Evolutionary conservation across 352 stramenopile genomes (phyloP).

Genomic region (Peronospora belbahrii): DNA sequence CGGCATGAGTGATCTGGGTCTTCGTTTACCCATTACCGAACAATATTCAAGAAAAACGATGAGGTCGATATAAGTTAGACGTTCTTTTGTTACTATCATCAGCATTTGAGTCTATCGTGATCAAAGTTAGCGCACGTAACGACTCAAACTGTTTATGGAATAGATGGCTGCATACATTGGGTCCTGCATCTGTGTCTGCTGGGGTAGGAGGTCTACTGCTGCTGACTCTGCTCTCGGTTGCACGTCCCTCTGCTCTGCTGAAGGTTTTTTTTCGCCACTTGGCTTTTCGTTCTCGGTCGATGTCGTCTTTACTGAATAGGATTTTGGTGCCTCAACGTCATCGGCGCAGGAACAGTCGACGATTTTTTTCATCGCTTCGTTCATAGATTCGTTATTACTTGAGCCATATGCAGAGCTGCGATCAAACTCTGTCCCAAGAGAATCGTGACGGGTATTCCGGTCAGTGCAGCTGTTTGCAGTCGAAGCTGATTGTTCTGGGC

Average conservation of each 20-base stretch:
- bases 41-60: background rate
- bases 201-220: background rate
- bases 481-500: background rate
- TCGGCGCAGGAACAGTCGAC: background rate
- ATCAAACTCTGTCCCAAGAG: background rate
- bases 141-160: conserved; percentile 3
- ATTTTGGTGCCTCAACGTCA: background rate
- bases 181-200: conserved; percentile 4
- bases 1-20: background rate
- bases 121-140: background rate
- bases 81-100: background rate
- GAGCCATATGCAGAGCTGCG: background rate
- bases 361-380: background rate
- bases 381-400: background rate
- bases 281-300: background rate
- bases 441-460: background rate
- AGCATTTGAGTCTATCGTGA: background rate
- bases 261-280: background rate
- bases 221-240: conserved; percentile 5
- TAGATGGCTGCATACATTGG: conserved; percentile 16
- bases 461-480: background rate
- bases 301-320: background rate
- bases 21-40: background rate
- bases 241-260: background rate
- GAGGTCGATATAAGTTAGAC: conserved; percentile 7